Conservation (phyloP, 306 rosid genomes). For the Quercus rubra region DNA sequence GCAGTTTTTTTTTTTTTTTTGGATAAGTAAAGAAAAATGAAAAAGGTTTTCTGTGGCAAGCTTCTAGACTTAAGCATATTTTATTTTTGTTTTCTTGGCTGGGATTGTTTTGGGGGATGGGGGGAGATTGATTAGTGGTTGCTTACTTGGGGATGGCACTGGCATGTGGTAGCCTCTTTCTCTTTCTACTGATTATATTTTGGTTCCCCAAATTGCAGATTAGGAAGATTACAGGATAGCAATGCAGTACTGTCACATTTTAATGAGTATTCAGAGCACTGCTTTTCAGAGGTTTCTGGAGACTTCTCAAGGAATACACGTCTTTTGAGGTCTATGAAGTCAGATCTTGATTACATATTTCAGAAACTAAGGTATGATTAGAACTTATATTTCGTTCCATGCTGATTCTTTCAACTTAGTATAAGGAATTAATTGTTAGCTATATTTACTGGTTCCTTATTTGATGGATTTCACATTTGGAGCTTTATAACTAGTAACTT, state of each 20-base stretch:
- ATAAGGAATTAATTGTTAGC: too few relatives aligned
- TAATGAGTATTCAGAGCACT: conserved; percentile 76
- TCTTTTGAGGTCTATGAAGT: conserved; percentile 62
- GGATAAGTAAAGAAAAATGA: too few relatives aligned
- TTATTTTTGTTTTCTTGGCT: neutral
- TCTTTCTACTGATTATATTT: neutral
- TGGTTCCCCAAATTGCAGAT: conserved; percentile 36
- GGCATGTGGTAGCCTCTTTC: neutral
- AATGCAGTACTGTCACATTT: conserved; percentile 88
- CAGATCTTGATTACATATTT: conserved; percentile 87
- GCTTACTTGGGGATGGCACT: neutral
- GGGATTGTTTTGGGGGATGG: too few relatives aligned
- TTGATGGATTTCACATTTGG: fast-evolving
- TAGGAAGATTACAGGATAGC: conserved; percentile 97
- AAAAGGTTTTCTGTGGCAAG: neutral
- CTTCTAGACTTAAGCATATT: neutral
- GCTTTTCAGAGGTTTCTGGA: conserved; percentile 67
- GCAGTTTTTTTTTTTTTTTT: too few relatives aligned
- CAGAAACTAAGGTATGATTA: conserved; percentile 70
- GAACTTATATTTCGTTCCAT: neutral
- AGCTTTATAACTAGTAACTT: too few relatives aligned
- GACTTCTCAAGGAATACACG: conserved; percentile 67
- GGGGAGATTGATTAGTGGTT: too few relatives aligned
- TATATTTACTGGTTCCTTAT: too few relatives aligned
- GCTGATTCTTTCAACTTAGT: neutral